Percentiles rank a stretch among this genome's conserved stretches.
phyloP scores from a whole-genome alignment of 352 stramenopile species.

The Globisporangium rhizosaccharum region DNA sequence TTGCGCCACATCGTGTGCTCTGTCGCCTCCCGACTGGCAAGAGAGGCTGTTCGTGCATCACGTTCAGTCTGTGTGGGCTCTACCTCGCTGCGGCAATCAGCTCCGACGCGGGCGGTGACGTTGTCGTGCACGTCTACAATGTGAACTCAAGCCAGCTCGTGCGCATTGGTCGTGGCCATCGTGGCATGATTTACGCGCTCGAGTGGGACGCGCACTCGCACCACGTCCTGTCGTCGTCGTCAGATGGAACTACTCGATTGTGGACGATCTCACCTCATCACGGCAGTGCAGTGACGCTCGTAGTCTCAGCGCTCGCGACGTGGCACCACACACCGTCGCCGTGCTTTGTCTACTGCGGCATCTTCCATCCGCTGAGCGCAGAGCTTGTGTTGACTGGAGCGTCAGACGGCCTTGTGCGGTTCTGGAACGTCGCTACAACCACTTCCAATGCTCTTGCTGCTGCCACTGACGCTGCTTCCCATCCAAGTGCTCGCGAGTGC shows the following conservation, averaged over 20 bases:
- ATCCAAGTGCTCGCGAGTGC: not conserved
- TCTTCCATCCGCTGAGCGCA: constrained; percentile 32
- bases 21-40: constrained; percentile 47
- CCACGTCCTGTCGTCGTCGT: constrained; percentile 49
- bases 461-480: not conserved
- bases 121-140: constrained; percentile 40
- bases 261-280: constrained; percentile 25
- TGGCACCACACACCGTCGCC: constrained; percentile 54
- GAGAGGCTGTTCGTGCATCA: constrained; percentile 48
- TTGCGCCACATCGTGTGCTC: constrained; percentile 53
- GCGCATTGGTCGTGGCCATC: constrained; percentile 35
- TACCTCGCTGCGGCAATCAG: constrained; percentile 46
- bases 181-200: constrained; percentile 53
- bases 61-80: constrained; percentile 52
- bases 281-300: not conserved
- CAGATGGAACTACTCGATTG: constrained; percentile 42
- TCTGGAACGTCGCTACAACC: constrained; percentile 22
- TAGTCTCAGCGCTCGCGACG: constrained; percentile 3
- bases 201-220: constrained; percentile 32
- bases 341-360: constrained; percentile 60
- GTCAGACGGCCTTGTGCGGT: constrained; percentile 46
- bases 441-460: not conserved
- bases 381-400: constrained; percentile 40
- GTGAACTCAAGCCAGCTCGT: constrained; percentile 34
- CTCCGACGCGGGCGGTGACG: constrained; percentile 25